Percentiles rank a stretch among this genome's conserved stretches.
These are phyloP conservation scores for Metschnikowia colocasiae DNA, from an alignment of 805 yeast species.

Conservation along the genomic window DNA sequence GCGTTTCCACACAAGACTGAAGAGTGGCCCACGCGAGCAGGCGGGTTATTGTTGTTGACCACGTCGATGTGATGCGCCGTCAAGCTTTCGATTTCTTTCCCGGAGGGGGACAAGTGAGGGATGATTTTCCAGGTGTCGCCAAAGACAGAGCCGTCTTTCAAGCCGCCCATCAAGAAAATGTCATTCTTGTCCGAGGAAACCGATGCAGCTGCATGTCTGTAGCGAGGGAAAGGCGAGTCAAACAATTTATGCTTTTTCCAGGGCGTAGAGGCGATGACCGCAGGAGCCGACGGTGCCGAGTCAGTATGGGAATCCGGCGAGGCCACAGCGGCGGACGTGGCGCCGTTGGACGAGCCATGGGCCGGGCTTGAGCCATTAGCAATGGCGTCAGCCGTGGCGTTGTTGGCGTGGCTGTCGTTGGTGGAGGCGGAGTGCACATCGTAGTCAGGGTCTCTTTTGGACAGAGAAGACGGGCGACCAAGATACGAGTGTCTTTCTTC, in stretches of 20 bases:
- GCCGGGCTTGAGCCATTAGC: slow-evolving; percentile 1
- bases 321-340: neutral
- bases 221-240: slow-evolving; percentile 89
- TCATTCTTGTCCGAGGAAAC: slow-evolving; percentile 76
- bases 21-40: slow-evolving; percentile 96
- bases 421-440: slow-evolving; percentile 1
- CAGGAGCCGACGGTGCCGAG: too few species aligned
- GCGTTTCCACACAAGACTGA: slow-evolving; percentile 91
- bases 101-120: slow-evolving; percentile 35
- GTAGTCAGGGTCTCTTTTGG: slow-evolving; percentile 9
- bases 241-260: slow-evolving; percentile 64
- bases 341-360: neutral
- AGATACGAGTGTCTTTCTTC: slow-evolving; percentile 14
- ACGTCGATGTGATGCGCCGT: slow-evolving; percentile 33
- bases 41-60: slow-evolving; percentile 77
- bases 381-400: neutral
- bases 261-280: slow-evolving; percentile 39
- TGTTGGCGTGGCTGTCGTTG: neutral
- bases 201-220: slow-evolving; percentile 77
- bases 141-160: slow-evolving; percentile 85
- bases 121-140: slow-evolving; percentile 93
- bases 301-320: slow-evolving; percentile 13
- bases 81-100: slow-evolving; percentile 23
- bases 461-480: slow-evolving; percentile 16
- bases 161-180: slow-evolving; percentile 88